These are phyloP conservation scores for Pholiota adiposa DNA, from an alignment of 1,284 basidiomycete genomes.

Conservation along the genomic window DNA sequence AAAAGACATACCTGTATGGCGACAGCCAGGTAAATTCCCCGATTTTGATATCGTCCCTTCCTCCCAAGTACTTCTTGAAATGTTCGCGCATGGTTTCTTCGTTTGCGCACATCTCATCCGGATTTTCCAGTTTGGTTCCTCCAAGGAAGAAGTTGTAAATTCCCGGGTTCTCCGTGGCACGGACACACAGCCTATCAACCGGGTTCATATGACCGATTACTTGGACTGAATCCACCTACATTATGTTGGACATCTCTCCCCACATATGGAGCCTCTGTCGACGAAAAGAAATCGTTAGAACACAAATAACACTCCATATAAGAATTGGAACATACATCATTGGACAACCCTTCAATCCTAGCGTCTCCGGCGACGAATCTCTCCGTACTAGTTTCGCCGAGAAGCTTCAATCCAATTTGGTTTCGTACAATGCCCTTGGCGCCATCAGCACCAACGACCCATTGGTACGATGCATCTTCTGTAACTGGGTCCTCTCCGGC, in stretches of 20 bases:
- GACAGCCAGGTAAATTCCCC: constrained; percentile 36
- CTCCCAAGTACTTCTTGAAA: constrained; percentile 34
- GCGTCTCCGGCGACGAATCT: constrained; percentile 45
- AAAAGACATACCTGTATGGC: constrained; percentile 29
- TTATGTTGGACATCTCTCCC: constrained; percentile 30
- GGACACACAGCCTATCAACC: constrained; percentile 33
- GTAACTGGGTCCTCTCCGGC: background rate
- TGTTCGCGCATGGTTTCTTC: constrained; percentile 33
- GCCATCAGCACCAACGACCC: constrained; percentile 44
- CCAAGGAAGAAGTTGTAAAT: constrained; percentile 39
- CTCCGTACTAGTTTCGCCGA: constrained; percentile 40
- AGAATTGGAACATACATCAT: background rate
- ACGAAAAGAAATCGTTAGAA: constrained; percentile 17
- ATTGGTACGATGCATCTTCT: constrained; percentile 32
- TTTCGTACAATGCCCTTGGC: constrained; percentile 44
- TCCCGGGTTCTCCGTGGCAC: constrained; percentile 33
- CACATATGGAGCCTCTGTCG: constrained; percentile 39
- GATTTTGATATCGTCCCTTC: constrained; percentile 36
- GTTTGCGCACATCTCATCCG: constrained; percentile 25
- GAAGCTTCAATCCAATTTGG: constrained; percentile 43
- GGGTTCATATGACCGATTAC: background rate
- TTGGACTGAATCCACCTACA: constrained; percentile 30
- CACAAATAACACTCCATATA: background rate
- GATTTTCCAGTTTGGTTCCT: constrained; percentile 31
- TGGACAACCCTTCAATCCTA: constrained; percentile 21